Evolutionary conservation across 306 rosid genomes (phyloP).

Genomic region (Pyrus betulifolia): DNA sequence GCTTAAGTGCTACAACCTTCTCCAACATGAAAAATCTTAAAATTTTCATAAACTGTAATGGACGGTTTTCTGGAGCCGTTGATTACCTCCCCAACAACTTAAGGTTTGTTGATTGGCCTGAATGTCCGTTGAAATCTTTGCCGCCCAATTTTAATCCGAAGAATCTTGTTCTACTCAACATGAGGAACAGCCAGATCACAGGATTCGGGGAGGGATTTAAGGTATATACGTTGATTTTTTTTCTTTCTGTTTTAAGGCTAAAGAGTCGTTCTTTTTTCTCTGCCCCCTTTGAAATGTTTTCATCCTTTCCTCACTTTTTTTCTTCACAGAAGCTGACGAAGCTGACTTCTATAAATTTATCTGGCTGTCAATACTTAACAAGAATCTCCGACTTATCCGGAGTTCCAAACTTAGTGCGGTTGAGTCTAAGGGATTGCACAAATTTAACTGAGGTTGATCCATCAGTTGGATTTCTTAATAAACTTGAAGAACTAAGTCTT

Average conservation of each 20-base stretch:
- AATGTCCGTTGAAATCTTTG: slow-evolving; percentile 13
- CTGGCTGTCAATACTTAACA: fast-evolving
- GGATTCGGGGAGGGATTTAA: slow-evolving; percentile 6
- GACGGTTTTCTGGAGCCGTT: slow-evolving; percentile 9
- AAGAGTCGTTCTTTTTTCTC: too few species aligned
- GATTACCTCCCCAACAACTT: slow-evolving; percentile 25
- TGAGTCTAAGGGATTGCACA: fast-evolving
- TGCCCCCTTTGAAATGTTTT: neutral
- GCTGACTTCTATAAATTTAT: neutral
- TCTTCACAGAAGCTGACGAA: neutral
- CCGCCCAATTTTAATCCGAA: slow-evolving; percentile 25
- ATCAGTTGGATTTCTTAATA: neutral
- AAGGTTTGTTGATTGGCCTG: slow-evolving; percentile 27
- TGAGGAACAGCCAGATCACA: slow-evolving; percentile 12
- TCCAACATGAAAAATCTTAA: slow-evolving; percentile 15
- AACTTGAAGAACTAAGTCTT: neutral
- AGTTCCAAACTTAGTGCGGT: neutral
- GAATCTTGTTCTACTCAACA: slow-evolving; percentile 18
- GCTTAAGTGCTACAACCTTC: slow-evolving; percentile 13
- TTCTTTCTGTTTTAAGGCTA: too few species aligned
- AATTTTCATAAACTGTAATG: slow-evolving; percentile 21
- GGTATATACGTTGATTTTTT: neutral
- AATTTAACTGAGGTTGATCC: neutral
- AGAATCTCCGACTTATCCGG: neutral
- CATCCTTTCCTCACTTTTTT: neutral